phyloP scores from a whole-genome alignment of 208 protist genomes.

The Acanthamoeba lugdunensis region DNA sequence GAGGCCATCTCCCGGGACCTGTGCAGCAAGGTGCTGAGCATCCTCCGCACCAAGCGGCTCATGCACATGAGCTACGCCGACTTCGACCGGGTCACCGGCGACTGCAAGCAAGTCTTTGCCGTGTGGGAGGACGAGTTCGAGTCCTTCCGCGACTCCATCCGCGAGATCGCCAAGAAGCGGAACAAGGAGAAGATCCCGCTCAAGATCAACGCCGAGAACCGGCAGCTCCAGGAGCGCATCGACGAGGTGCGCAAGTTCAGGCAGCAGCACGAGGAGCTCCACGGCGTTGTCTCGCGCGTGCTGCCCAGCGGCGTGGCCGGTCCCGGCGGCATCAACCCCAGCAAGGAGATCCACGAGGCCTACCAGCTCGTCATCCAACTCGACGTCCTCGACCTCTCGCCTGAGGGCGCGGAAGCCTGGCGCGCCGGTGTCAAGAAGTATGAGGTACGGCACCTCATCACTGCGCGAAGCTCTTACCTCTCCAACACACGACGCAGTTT shows the following conservation, averaged over 20 bases:
- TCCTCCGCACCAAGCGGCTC: constrained; percentile 77
- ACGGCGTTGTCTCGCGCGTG: constrained; percentile 83
- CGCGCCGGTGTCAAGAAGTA: constrained; percentile 82
- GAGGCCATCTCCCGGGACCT: constrained; percentile 85
- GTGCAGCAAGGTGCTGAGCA: constrained; percentile 71
- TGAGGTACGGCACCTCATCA: constrained; percentile 74
- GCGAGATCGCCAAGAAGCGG: constrained; percentile 80
- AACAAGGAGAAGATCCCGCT: constrained; percentile 83
- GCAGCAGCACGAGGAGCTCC: constrained; percentile 87
- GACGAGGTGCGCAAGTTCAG: constrained; percentile 86
- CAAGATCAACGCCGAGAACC: constrained; percentile 83
- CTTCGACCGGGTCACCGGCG: constrained; percentile 82
- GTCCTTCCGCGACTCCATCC: constrained; percentile 78
- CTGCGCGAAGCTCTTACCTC: neutral
- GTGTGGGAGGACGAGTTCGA: constrained; percentile 85
- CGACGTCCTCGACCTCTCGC: constrained; percentile 82
- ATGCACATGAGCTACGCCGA: constrained; percentile 84
- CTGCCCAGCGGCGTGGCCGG: neutral
- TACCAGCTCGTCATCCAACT: constrained; percentile 84
- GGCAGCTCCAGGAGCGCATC: constrained; percentile 84
- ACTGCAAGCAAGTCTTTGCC: constrained; percentile 82
- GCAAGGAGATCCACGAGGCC: constrained; percentile 86
- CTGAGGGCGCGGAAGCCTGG: constrained; percentile 84
- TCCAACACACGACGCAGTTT: neutral
- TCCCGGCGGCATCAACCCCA: constrained; percentile 78